Percentiles rank a stretch among this genome's conserved stretches.
Conservation (phyloP, 768 basidiomycete species). For the Leucosporidium creatinivorum region DNA sequence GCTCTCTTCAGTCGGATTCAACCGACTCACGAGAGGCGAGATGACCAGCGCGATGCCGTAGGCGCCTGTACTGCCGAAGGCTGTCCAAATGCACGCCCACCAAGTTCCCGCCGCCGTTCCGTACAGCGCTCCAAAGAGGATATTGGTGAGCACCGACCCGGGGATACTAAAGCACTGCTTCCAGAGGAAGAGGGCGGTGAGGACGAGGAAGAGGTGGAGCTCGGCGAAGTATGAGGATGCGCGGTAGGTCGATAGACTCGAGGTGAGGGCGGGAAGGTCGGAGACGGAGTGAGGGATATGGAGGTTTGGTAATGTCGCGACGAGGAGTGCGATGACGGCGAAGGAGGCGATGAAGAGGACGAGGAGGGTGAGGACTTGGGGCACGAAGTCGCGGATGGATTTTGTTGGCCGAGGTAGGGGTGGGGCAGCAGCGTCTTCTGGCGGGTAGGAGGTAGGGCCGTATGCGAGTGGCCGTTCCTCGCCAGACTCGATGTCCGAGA, state of each 20-base stretch:
- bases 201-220: constrained; percentile 34
- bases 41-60: constrained; percentile 36
- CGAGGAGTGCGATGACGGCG: constrained; percentile 29
- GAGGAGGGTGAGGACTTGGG: constrained; percentile 33
- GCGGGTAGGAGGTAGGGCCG: constrained; percentile 2
- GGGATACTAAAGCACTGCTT: constrained; percentile 39
- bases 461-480: background rate
- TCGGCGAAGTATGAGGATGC: constrained; percentile 28
- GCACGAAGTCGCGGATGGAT: constrained; percentile 25
- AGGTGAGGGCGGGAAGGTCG: constrained; percentile 31
- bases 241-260: constrained; percentile 29
- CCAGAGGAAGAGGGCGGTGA: constrained; percentile 35
- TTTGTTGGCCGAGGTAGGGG: background rate
- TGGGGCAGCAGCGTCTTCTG: background rate
- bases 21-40: constrained; percentile 33
- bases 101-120: constrained; percentile 30
- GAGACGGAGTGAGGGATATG: constrained; percentile 34
- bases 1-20: background rate
- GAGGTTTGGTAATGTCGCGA: constrained; percentile 34
- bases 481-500: background rate
- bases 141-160: constrained; percentile 35
- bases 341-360: constrained; percentile 36
- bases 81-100: constrained; percentile 37
- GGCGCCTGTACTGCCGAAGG: constrained; percentile 33
- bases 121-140: constrained; percentile 38